phyloP scores from a whole-genome alignment of 2,329 filamentous ascomycete genomes.

The Clarireedia monteithiana region DNA sequence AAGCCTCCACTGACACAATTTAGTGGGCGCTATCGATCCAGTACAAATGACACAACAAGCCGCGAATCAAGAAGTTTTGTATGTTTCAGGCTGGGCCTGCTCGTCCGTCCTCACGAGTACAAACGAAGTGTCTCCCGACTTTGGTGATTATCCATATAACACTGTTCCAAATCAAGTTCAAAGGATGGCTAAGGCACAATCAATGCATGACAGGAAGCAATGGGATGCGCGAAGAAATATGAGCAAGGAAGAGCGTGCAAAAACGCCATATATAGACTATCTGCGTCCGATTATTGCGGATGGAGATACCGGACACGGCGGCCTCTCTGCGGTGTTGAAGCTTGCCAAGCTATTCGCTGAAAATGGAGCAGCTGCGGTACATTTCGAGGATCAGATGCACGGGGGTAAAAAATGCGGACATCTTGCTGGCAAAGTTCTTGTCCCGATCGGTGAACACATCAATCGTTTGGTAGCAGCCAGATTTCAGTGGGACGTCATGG shows the following conservation, averaged over 20 bases:
- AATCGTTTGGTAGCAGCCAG: constrained; percentile 85
- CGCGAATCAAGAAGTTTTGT: constrained; percentile 88
- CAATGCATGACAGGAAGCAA: constrained; percentile 92
- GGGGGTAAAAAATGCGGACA: constrained; percentile 98
- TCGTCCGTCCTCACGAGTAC: constrained; percentile 87
- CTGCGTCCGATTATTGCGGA: constrained; percentile 92
- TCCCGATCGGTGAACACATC: constrained; percentile 91
- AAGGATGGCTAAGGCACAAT: constrained; percentile 90
- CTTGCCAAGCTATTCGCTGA: constrained; percentile 96
- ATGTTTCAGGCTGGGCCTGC: constrained; percentile 96
- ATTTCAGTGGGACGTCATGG: constrained; percentile 99
- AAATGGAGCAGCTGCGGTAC: constrained; percentile 90
- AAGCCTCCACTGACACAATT: constrained; percentile 11
- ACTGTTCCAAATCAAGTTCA: constrained; percentile 98
- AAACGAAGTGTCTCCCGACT: constrained; percentile 95
- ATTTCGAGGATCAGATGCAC: constrained; percentile 96
- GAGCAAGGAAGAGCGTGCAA: constrained; percentile 61
- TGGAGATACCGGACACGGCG: constrained; percentile 92
- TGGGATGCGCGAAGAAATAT: constrained; percentile 80
- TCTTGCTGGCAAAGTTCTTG: constrained; percentile 89
- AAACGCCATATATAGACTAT: constrained; percentile 83
- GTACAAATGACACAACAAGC: constrained; percentile 99
- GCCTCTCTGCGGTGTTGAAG: constrained; percentile 87
- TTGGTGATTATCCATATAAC: constrained; percentile 98
- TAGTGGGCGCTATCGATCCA: constrained; percentile 97